phyloP scores from a whole-genome alignment of 352 stramenopile species.

The Pythium periplocum region DNA sequence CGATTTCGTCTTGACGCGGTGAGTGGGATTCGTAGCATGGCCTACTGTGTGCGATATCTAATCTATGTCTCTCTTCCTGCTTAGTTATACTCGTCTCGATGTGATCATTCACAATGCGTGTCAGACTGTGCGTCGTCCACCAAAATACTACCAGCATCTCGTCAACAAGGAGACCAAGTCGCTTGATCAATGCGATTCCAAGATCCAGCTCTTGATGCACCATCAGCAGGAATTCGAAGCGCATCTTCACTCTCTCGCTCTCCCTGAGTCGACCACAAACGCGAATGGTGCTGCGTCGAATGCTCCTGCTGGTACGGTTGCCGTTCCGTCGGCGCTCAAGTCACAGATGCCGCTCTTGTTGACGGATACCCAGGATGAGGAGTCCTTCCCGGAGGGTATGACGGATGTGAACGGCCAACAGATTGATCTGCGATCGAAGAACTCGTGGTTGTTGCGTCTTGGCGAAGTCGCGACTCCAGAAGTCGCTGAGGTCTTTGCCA shows the following conservation, averaged over 20 bases:
- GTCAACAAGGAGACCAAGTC: slow-evolving; percentile 80
- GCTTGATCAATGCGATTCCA: slow-evolving; percentile 39
- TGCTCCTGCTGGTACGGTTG: slow-evolving; percentile 12
- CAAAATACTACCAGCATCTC: slow-evolving; percentile 92
- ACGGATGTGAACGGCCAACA: slow-evolving; percentile 96
- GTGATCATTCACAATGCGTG: slow-evolving; percentile 98
- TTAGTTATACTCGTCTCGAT: slow-evolving; percentile 87
- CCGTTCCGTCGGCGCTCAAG: slow-evolving; percentile 73
- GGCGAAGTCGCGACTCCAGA: slow-evolving; percentile 88
- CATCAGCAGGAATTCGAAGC: slow-evolving; percentile 76
- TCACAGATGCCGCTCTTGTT: slow-evolving; percentile 77
- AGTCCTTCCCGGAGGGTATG: slow-evolving; percentile 65
- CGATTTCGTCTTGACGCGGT: slow-evolving; percentile 71
- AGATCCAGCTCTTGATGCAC: slow-evolving; percentile 67
- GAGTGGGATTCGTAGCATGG: slow-evolving; percentile 1
- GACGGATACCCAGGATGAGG: slow-evolving; percentile 52
- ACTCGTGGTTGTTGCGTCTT: slow-evolving; percentile 95
- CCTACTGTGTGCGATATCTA: background rate
- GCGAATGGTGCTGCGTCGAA: slow-evolving; percentile 9
- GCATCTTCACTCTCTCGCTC: slow-evolving; percentile 53
- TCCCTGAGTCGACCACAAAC: slow-evolving; percentile 26
- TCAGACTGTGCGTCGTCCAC: slow-evolving; percentile 93
- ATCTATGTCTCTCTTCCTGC: slow-evolving; percentile 1
- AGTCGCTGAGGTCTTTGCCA: slow-evolving; percentile 85
- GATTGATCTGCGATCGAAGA: slow-evolving; percentile 91